A percentile compares a stretch with the other conserved stretches of the same genome.
Conservation (phyloP, 2,329 filamentous ascomycete genomes). For the Colletotrichum nymphaeae region DNA sequence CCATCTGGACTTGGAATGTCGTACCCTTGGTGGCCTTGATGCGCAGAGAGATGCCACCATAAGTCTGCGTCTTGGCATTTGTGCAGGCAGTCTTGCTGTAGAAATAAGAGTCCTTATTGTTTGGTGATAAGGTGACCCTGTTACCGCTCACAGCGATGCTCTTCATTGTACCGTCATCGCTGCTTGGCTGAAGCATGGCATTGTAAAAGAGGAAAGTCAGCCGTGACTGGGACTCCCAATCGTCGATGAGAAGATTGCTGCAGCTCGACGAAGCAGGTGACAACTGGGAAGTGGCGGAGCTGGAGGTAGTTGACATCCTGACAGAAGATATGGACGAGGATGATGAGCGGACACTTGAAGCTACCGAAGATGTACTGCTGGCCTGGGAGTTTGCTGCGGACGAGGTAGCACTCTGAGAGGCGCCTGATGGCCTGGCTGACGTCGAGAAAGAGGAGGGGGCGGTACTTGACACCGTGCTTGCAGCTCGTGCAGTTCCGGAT, state of each 20-base stretch:
- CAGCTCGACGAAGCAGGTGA: constrained; percentile 44
- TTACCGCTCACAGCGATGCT: constrained; percentile 63
- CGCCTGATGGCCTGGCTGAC: not conserved
- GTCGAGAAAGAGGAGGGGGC: not conserved
- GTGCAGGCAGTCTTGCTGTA: constrained; percentile 68
- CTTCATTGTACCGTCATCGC: constrained; percentile 67
- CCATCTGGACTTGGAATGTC: constrained; percentile 63
- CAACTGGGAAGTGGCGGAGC: constrained; percentile 2
- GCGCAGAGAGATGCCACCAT: constrained; percentile 66
- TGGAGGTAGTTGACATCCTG: not conserved
- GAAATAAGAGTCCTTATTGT: constrained; percentile 63
- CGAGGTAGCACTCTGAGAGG: not conserved
- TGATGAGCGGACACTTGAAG: not conserved
- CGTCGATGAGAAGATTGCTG: constrained; percentile 62
- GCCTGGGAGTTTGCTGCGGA: not conserved
- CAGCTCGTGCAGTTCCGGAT: constrained; percentile 8
- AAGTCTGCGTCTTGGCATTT: constrained; percentile 54
- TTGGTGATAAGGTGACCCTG: constrained; percentile 64
- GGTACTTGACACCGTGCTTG: not conserved
- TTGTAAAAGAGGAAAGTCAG: constrained; percentile 73
- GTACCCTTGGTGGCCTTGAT: constrained; percentile 65
- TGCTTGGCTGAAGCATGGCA: constrained; percentile 64
- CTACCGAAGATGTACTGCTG: not conserved
- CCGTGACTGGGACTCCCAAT: constrained; percentile 71
- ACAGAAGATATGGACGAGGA: not conserved